Conservation (phyloP, 257 asterid genomes). For the Coffea eugenioides region DNA sequence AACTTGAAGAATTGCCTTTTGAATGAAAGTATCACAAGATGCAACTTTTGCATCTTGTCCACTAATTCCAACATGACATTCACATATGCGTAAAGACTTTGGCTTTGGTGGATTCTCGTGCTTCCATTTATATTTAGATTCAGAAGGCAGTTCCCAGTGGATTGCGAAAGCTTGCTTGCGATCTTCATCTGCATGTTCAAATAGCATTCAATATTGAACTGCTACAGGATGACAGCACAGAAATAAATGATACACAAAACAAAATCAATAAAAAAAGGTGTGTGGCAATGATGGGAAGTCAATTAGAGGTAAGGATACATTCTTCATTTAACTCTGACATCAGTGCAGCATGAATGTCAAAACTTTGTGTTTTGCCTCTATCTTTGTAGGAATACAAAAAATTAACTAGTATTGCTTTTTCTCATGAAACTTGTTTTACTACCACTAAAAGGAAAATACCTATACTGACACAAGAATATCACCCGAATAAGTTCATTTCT, state of each 20-base stretch:
- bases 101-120: conserved; percentile 73
- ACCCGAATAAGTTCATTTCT: not conserved
- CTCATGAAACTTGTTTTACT: not conserved
- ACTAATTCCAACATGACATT: conserved; percentile 94
- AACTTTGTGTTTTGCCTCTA: not conserved
- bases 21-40: conserved; percentile 63
- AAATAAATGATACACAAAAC: not conserved
- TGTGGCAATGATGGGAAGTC: not conserved
- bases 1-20: conserved; percentile 45
- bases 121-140: conserved; percentile 73
- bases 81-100: conserved; percentile 82
- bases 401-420: not conserved
- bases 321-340: not conserved
- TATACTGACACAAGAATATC: not conserved
- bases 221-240: not conserved
- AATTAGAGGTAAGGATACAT: not conserved
- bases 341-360: not conserved
- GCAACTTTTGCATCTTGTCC: conserved; percentile 72
- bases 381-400: not conserved
- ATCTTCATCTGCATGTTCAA: conserved; percentile 51
- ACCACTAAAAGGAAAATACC: not conserved
- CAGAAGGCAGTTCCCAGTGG: conserved; percentile 98
- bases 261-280: not conserved
- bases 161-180: conserved; percentile 83
- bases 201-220: conserved; percentile 16